Evolutionary conservation across 2,329 filamentous ascomycete species (phyloP), one percentile per base, ranked within the genome.

Genomic region (Phyllosticta paracitricarpa): DNA sequence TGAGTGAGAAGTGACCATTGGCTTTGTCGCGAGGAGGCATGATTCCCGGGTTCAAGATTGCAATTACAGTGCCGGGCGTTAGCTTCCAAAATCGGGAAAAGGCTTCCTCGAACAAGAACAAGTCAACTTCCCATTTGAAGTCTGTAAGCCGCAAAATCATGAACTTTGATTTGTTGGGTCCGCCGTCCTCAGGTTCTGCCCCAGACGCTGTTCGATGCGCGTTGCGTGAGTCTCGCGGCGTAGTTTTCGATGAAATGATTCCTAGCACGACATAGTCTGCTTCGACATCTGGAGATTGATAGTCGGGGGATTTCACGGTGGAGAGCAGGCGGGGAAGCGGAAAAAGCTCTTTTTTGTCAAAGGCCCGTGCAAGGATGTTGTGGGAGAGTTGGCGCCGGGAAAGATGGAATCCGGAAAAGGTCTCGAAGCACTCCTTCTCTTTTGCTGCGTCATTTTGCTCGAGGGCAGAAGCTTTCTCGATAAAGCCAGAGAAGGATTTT

Each of bases 81-180:
- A 97, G 79, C 71, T 96, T 96, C 88, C 93, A 97, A 77, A 94
- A 99, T 60, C 89, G 86, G 17, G 89, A 87, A 68, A 97, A 97
- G 6, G 91, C 95, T 0, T 88, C 86, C 68, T 89, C 89, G 75
- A 99, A 99, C 14, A 99, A 83, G 68, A 91, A 97, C 52, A 97
- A 82, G 65, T 97, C 92, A 12, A 99, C 74, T 67, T 96, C 91
- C 84, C 87, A 96, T 68, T 91, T 88, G 10, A 99, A 79, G 72
- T 99, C 93, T 0, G 89, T 91, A 2, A 99, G 80, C 1, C 85
- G 89, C 64, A 99, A 78, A 1, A 93, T 88, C 89, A 99, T 97
- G 77, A 95, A 99, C 72, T 96, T 97, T 57, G 88, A 87, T 22
- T 82, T 77, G 59, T 80, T 79, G 54, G 80, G 80, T 59, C 86